Conservation (phyloP, 1,284 basidiomycete genomes). For the Inonotus hispidus region DNA sequence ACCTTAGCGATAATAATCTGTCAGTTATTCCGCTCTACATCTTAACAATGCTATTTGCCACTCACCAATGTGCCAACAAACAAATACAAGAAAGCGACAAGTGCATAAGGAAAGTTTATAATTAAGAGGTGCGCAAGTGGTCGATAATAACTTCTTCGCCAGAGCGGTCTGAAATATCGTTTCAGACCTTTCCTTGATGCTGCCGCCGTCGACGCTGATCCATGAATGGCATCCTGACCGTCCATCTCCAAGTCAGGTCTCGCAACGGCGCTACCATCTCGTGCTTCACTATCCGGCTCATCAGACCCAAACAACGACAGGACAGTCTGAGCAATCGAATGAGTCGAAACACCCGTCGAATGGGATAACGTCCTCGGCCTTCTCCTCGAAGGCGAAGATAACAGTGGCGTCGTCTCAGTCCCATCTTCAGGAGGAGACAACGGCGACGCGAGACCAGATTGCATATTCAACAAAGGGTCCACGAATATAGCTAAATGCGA, state of each 20-base stretch:
- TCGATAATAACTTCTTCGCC: constrained; percentile 48
- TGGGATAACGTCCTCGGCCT: constrained; percentile 50
- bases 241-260: background rate
- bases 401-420: constrained; percentile 39
- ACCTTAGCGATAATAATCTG: constrained; percentile 6
- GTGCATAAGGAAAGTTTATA: constrained; percentile 70
- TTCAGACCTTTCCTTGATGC: constrained; percentile 31
- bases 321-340: constrained; percentile 61
- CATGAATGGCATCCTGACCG: constrained; percentile 17
- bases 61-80: constrained; percentile 74
- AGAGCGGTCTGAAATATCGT: constrained; percentile 60
- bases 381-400: constrained; percentile 26
- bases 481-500: constrained; percentile 26
- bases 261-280: constrained; percentile 11
- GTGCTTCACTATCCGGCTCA: constrained; percentile 28
- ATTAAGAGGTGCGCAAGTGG: constrained; percentile 61
- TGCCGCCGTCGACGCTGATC: constrained; percentile 29
- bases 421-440: constrained; percentile 23
- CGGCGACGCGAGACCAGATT: constrained; percentile 11
- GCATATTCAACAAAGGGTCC: constrained; percentile 20
- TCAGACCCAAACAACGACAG: constrained; percentile 53
- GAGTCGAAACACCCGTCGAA: constrained; percentile 45
- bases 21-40: background rate
- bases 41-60: constrained; percentile 13
- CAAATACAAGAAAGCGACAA: constrained; percentile 65